Evolutionary conservation across 305 asterid species (phyloP), one percentile per base, ranked within the genome.

Genomic region (Solanum hybrid): DNA sequence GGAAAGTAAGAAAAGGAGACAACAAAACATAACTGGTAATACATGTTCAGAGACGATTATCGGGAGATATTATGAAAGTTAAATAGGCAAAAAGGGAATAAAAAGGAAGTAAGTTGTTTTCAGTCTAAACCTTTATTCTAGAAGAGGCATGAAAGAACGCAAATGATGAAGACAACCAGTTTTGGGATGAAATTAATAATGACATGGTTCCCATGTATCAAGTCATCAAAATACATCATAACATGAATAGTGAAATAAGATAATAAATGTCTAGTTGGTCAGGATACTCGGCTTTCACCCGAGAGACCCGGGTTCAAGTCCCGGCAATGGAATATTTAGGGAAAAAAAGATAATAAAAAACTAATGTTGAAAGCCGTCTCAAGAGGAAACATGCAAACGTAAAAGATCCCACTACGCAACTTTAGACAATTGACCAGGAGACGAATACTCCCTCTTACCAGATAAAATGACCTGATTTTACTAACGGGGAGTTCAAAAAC

Each of bases 271-370:
- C 98, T 95, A 94, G 98, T 10, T 95, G 98, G 99, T 96, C 45
- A 95, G 98, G 98, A 96, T 95, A 96, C 93, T 95, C 95, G 97
- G 95, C 98, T 96, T 97, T 96, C 98, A 95, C 98, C 97, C 96
- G 95, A 95, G 92, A 95, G 98, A 95, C 97, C 96, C 96, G 96
- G 96, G 98, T 96, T 96, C 99, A 66, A 95, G 96, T 95, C 98
- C 96, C 97, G 97, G 98, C 98, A 94, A 94, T 93, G 97, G 98
- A 96, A 22, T 94, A 17, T 17, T 60, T 60, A 2, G 71, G 71
- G 0, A 60, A 56, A 51, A 60, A 60, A 78, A 35, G 29, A 78
- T 37, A 22, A 9, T 35, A 19, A 35, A 34, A 78, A 78, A 38
- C 84, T 35, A 35, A 35, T 34, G 29, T 35, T 78, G 82, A 78